phyloP scores from a whole-genome alignment of 257 asterid species.

The Gardenia jasminoides region DNA sequence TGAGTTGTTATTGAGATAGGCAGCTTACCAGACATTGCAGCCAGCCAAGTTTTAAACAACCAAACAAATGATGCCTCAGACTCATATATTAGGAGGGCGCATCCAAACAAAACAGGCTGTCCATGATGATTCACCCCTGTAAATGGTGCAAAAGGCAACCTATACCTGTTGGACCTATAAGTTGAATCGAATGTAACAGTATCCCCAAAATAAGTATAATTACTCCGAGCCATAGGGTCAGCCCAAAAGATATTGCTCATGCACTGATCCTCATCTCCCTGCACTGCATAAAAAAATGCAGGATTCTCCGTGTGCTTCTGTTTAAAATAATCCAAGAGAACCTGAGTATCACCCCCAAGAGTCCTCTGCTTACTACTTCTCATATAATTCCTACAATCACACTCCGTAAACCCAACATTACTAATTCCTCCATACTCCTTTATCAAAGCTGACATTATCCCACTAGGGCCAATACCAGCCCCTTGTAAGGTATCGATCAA shows the following conservation, averaged over 20 bases:
- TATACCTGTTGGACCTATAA: constrained; percentile 87
- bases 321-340: constrained; percentile 82
- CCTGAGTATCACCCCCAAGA: constrained; percentile 93
- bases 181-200: constrained; percentile 95
- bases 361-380: constrained; percentile 77
- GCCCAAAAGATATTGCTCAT: constrained; percentile 91
- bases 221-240: constrained; percentile 67
- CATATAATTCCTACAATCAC: constrained; percentile 94
- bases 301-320: constrained; percentile 74
- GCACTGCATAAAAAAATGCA: constrained; percentile 71
- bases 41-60: constrained; percentile 89
- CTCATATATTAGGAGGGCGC: constrained; percentile 84
- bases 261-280: constrained; percentile 76
- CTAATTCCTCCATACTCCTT: constrained; percentile 97
- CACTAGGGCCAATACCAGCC: constrained; percentile 98
- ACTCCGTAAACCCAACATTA: constrained; percentile 96
- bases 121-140: constrained; percentile 98
- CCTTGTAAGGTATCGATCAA: constrained; percentile 95
- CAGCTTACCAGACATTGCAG: constrained; percentile 65
- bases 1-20: constrained; percentile 91
- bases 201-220: constrained; percentile 83
- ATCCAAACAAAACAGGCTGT: constrained; percentile 90
- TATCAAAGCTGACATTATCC: constrained; percentile 92
- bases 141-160: constrained; percentile 91
- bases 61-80: constrained; percentile 86